phyloP scores from a whole-genome alignment of 2,329 filamentous ascomycete species.

The Claviceps sp. region DNA sequence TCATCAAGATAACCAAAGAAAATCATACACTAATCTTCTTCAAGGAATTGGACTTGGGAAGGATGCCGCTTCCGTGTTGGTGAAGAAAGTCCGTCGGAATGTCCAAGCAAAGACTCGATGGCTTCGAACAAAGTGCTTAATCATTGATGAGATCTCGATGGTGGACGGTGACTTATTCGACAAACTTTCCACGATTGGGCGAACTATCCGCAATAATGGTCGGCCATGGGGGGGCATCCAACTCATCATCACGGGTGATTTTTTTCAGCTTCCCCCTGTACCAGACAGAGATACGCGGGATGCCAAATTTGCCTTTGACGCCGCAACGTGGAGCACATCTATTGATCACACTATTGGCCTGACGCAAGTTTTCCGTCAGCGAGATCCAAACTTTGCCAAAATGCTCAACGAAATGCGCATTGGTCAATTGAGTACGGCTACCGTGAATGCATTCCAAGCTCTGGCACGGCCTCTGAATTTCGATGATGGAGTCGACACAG shows the following conservation, averaged over 20 bases:
- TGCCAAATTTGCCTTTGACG: constrained; percentile 86
- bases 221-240: constrained; percentile 93
- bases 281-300: constrained; percentile 58
- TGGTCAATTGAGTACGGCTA: constrained; percentile 64
- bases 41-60: constrained; percentile 75
- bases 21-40: not conserved
- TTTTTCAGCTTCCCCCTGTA: constrained; percentile 93
- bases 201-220: constrained; percentile 77
- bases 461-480: constrained; percentile 59
- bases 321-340: constrained; percentile 77
- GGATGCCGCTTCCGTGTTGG: constrained; percentile 63
- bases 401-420: constrained; percentile 99
- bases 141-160: constrained; percentile 97
- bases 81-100: constrained; percentile 85
- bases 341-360: constrained; percentile 93
- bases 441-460: constrained; percentile 61
- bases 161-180: constrained; percentile 95
- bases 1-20: not conserved
- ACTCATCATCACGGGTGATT: constrained; percentile 88
- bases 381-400: constrained; percentile 71
- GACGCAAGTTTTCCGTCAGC: constrained; percentile 92
- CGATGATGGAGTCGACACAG: constrained; percentile 55
- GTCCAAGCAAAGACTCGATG: constrained; percentile 78
- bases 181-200: constrained; percentile 80
- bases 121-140: constrained; percentile 73